Percentiles rank a stretch among this genome's conserved stretches.
These are phyloP conservation scores for Boletus insuetus DNA, from an alignment of 768 basidiomycete genomes.

Conservation along the genomic window DNA sequence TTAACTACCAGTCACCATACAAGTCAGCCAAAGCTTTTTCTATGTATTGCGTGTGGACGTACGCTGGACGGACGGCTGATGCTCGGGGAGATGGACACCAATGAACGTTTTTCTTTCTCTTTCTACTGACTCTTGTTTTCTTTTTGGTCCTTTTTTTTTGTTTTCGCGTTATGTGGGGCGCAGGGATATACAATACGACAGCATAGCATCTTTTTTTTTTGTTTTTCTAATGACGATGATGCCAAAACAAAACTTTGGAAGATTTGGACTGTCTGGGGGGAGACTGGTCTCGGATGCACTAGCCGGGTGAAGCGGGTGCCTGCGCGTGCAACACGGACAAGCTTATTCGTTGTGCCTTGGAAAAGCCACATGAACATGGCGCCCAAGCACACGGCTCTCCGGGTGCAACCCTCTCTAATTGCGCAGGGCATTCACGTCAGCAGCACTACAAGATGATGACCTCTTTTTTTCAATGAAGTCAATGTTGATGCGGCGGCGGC, in stretches of 20 bases:
- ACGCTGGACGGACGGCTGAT: slow-evolving; percentile 25
- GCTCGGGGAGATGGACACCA: slow-evolving; percentile 24
- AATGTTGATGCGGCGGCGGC: no score
- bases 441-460: no score
- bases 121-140: slow-evolving; percentile 14
- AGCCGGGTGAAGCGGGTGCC: slow-evolving; percentile 13
- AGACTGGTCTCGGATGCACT: not conserved
- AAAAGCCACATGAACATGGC: no score
- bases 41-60: slow-evolving; percentile 27
- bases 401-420: no score
- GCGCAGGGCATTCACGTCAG: no score
- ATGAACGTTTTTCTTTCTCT: slow-evolving; percentile 14
- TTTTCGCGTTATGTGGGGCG: slow-evolving; percentile 14
- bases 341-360: no score
- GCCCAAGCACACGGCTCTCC: no score
- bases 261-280: slow-evolving; percentile 22
- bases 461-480: no score
- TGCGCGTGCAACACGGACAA: not conserved
- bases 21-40: slow-evolving; percentile 9
- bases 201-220: slow-evolving; percentile 8
- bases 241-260: not conserved
- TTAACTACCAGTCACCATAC: slow-evolving; percentile 7
- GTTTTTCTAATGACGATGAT: slow-evolving; percentile 29
- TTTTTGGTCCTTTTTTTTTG: slow-evolving; percentile 14
- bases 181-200: slow-evolving; percentile 31